phyloP scores from a whole-genome alignment of 352 stramenopile genomes.

The Phytopythium kandeliae region DNA sequence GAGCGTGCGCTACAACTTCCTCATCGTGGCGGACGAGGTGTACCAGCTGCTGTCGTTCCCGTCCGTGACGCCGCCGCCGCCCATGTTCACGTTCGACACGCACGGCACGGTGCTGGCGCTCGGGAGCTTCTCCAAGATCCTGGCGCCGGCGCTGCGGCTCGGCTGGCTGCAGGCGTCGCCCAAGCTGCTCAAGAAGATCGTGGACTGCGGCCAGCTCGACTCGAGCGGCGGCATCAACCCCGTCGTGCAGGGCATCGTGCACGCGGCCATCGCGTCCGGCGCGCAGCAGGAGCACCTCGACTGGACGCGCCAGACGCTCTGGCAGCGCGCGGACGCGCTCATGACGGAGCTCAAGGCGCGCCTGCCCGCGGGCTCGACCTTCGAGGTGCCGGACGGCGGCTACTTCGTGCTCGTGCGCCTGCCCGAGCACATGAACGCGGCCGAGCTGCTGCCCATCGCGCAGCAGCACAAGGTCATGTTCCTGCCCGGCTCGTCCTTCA shows the following conservation, averaged over 20 bases:
- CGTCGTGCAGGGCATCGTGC: slow-evolving; percentile 87
- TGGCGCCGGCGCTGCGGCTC: slow-evolving; percentile 87
- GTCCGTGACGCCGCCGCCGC: slow-evolving; percentile 69
- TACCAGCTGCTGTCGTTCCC: slow-evolving; percentile 95
- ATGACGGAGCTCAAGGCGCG: slow-evolving; percentile 70
- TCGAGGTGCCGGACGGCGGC: slow-evolving; percentile 76
- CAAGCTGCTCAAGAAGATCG: slow-evolving; percentile 70
- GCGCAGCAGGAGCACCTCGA: slow-evolving; percentile 76
- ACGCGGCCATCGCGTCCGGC: slow-evolving; percentile 57
- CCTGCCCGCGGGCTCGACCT: slow-evolving; percentile 50
- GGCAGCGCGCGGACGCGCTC: slow-evolving; percentile 64
- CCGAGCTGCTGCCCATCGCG: slow-evolving; percentile 66
- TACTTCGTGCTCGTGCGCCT: slow-evolving; percentile 89
- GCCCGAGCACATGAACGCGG: slow-evolving; percentile 67
- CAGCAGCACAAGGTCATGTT: slow-evolving; percentile 88
- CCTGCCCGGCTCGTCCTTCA: slow-evolving; percentile 78
- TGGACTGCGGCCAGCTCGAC: slow-evolving; percentile 88
- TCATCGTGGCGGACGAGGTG: slow-evolving; percentile 92
- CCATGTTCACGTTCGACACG: slow-evolving; percentile 81
- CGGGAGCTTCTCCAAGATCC: slow-evolving; percentile 95
- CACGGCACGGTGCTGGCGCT: slow-evolving; percentile 85
- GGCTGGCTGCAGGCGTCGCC: slow-evolving; percentile 82
- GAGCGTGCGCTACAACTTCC: slow-evolving; percentile 85
- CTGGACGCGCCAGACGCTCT: slow-evolving; percentile 66
- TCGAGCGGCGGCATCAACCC: slow-evolving; percentile 90